phyloP scores from a whole-genome alignment of 192 early-diverging fungal species.

The Linnemannia schmuckeri region DNA sequence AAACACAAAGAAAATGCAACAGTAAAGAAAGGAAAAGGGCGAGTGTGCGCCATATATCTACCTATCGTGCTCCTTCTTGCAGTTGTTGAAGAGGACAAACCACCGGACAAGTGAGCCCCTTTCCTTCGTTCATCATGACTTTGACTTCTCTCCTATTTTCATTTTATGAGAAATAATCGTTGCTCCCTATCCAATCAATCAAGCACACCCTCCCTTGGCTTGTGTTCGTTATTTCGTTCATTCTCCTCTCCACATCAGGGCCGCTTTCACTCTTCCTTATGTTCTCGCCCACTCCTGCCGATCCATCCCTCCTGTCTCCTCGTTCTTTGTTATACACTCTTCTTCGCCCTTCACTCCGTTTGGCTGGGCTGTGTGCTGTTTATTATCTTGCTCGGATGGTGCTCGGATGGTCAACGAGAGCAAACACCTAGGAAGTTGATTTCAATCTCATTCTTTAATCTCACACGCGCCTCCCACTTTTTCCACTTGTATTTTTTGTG shows the following conservation, averaged over 20 bases:
- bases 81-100: background rate
- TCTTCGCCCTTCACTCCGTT: background rate
- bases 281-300: background rate
- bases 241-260: background rate
- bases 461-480: background rate
- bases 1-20: background rate
- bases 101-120: background rate
- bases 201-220: background rate
- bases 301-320: background rate
- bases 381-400: background rate
- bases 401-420: background rate
- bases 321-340: background rate
- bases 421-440: background rate
- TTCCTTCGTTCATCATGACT: too few species aligned
- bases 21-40: background rate
- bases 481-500: background rate
- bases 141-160: slow-evolving; percentile 4
- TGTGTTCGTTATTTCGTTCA: background rate
- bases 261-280: background rate
- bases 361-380: background rate
- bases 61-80: background rate
- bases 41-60: background rate
- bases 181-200: slow-evolving; percentile 2
- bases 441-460: background rate
- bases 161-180: background rate